Evolutionary conservation across 352 stramenopile genomes (phyloP).

Genomic region (Phytophthora podocarpi): DNA sequence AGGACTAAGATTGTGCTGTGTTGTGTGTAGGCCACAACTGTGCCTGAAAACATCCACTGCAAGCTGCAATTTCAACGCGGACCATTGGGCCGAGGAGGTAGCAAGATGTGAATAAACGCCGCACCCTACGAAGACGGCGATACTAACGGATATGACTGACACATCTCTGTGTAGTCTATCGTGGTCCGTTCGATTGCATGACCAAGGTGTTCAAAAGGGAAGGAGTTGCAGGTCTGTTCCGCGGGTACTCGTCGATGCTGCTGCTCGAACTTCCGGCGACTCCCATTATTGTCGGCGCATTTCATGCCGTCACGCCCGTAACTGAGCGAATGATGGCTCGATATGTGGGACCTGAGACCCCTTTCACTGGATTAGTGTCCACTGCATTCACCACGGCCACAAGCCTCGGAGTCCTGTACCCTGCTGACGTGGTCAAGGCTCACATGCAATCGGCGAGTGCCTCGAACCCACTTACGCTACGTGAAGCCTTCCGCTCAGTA

Average conservation of each 20-base stretch:
- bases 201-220: slow-evolving; percentile 52
- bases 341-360: slow-evolving; percentile 42
- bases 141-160: too few relatives aligned
- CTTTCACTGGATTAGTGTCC: slow-evolving; percentile 35
- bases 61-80: slow-evolving; percentile 71
- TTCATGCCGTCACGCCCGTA: background rate
- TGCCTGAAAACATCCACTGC: slow-evolving; percentile 78
- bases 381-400: slow-evolving; percentile 28
- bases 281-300: background rate
- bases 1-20: too few relatives aligned
- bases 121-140: too few relatives aligned
- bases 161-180: slow-evolving; percentile 56
- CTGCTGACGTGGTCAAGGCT: slow-evolving; percentile 77
- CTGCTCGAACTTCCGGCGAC: slow-evolving; percentile 74
- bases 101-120: too few relatives aligned
- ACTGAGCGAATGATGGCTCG: slow-evolving; percentile 2
- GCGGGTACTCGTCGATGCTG: slow-evolving; percentile 72
- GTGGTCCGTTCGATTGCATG: slow-evolving; percentile 56
- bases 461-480: slow-evolving; percentile 33
- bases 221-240: slow-evolving; percentile 62
- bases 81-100: slow-evolving; percentile 23
- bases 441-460: slow-evolving; percentile 60
- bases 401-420: slow-evolving; percentile 79
- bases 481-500: slow-evolving; percentile 47
- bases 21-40: slow-evolving; percentile 59